Base-by-base conservation (phyloP, 2,329 filamentous ascomycete species). In the Alternaria infectoria region DNA sequence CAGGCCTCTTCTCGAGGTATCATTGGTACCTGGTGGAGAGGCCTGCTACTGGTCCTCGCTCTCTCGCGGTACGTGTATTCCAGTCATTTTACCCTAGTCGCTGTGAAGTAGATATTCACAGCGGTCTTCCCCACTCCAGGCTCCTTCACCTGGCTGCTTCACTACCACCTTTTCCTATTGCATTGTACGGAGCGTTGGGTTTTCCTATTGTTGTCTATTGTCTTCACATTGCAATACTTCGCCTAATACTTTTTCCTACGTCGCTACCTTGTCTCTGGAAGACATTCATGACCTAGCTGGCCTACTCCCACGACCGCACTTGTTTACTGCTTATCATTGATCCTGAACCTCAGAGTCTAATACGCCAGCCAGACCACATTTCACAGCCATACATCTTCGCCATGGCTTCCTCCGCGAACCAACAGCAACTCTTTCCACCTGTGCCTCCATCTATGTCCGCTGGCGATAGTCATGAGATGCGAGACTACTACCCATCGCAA, bases 401-500 rank as follows among this genome's bases (percentile, higher is more conserved):
- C 58, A 85, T 85, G 82, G 80, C 82, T 81, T 81, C 81, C 79
- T 78, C 83, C 79, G 80, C 81, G 80, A 83, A 83, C 79, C 83
- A 83, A 83, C 83, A 84, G 83, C 82, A 84, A 79, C 74, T 79
- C 81, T 84, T 85, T 80, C 81, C 84, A 79, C 81, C 83, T 81
- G 82, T 84, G 79, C 84, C 83, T 84, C 83, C 85, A 82, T 85
- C 84, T 83, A 82, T 84, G 80, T 86, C 85, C 84, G 84, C 85
- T 86, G 85, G 84, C 84, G 85, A 83, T 80, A 61, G 57, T 65
- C 84, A 87, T 86, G 86, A 86, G 84, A 85, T 86, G 85, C 85
- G 84, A 83, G 83, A 86, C 82, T 86, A 86, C 83, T 87, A 86
- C 81, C 83, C 82, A 78, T 78, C 82, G 68, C 84, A 86, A 79